Evolutionary conservation across 1,139 yeast species (phyloP).

Genomic region (Scheffersomyces insectosa): DNA sequence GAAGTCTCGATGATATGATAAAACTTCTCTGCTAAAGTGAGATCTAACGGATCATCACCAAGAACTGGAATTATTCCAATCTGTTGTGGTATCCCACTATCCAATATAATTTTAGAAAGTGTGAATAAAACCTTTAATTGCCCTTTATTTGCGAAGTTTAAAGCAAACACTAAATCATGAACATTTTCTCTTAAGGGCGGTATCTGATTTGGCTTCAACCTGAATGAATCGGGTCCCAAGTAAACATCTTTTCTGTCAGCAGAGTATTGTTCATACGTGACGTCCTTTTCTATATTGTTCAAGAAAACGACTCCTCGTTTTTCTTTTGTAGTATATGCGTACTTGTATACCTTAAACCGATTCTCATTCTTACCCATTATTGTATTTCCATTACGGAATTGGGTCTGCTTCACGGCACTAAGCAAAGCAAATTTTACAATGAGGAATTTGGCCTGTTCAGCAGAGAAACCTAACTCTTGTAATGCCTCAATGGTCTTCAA

Average conservation of each 20-base stretch:
- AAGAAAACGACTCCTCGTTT: conserved; percentile 62
- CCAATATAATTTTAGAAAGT: conserved; percentile 50
- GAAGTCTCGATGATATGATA: conserved; percentile 35
- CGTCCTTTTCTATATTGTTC: conserved; percentile 73
- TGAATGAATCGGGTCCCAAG: conserved; percentile 21
- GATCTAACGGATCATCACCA: conserved; percentile 28
- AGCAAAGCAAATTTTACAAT: conserved; percentile 48
- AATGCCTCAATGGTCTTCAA: conserved; percentile 29
- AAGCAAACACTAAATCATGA: conserved; percentile 70
- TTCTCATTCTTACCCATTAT: conserved; percentile 38
- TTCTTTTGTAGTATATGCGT: conserved; percentile 31
- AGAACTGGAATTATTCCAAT: conserved; percentile 74
- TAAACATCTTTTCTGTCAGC: conserved; percentile 43
- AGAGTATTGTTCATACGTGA: conserved; percentile 49
- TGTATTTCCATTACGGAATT: conserved; percentile 36
- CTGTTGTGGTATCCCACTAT: conserved; percentile 71
- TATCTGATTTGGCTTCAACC: conserved; percentile 53
- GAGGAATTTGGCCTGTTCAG: conserved; percentile 36
- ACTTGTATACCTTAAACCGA: conserved; percentile 35
- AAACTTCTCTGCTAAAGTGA: conserved; percentile 30
- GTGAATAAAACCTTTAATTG: conserved; percentile 51
- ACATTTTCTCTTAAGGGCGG: conserved; percentile 74
- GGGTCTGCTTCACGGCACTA: conserved; percentile 35
- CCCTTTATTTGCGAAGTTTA: conserved; percentile 58
- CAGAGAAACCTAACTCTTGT: conserved; percentile 34